Base-by-base conservation (phyloP, 2,329 filamentous ascomycete species). In the Emergomyces orientalis region DNA sequence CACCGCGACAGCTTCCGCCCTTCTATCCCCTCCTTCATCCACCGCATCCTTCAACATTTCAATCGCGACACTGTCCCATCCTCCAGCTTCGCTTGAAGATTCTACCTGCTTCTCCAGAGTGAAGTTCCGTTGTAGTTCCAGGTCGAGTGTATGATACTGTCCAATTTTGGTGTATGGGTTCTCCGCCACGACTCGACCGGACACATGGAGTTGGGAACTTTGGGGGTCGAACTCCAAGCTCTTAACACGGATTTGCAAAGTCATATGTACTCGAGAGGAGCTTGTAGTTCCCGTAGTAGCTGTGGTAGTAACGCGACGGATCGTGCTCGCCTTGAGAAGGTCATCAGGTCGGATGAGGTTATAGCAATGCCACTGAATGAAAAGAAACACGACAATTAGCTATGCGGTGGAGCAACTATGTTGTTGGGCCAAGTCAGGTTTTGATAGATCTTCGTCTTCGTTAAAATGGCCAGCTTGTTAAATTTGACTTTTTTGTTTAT, bases 11-110 rank as follows among this genome's bases (percentile, higher is more conserved):
- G 96, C 83, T 65, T 93, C 88, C 0, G 91, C 91, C 65, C 89
- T 86, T 70, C 88, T 87, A 67, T 90, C 88, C 3, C 76, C 75
- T 1, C 76, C 69, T 68, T 89, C 86, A 69, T 90, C 87, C 17
- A 93, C 82, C 0, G 91, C 88, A 73, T 96, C 90, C 63, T 84
- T 81, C 13, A 99, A 82, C 55, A 89, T 88, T 64, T 89, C 86
- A 57, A 88, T 79, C 3, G 92, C 90, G 13, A 99, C 86, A 68
- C 88, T 92, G 75, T 99, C 94, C 94, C 94, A 99, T 51, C 91
- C 84, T 45, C 73, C 78, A 68, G 61, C 72, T 37, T 74, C 73
- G 30, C 73, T 73, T 57, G 73, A 70, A 3, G 74, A 64, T 34
- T 77, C 87, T 9, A 85, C 79, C 47, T 84, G 83, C 77, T 97